phyloP scores from a whole-genome alignment of 169 alveolate genomes.

The Cryptosporidium ryanae region DNA sequence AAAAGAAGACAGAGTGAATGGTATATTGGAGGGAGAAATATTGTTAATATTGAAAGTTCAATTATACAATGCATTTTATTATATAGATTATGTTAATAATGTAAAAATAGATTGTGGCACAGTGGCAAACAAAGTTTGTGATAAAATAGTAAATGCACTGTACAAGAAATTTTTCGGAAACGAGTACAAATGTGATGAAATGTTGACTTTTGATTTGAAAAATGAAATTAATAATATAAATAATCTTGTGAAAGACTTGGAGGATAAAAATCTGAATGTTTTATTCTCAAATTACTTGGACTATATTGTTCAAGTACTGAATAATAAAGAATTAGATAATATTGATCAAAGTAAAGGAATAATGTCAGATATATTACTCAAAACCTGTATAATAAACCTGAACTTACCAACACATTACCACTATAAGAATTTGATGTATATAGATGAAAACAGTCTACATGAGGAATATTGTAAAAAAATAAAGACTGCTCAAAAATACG shows the following conservation, averaged over 20 bases:
- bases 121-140: background rate
- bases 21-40: background rate
- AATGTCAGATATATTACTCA: background rate
- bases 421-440: slow-evolving; percentile 38
- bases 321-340: background rate
- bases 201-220: background rate
- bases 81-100: slow-evolving; percentile 11
- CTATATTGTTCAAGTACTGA: background rate
- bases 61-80: slow-evolving; percentile 7
- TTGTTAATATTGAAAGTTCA: background rate
- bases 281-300: background rate
- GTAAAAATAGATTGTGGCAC: too few relatives aligned
- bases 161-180: background rate
- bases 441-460: slow-evolving; percentile 16
- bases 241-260: background rate
- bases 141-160: background rate
- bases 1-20: slow-evolving; percentile 38
- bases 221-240: background rate
- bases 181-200: too few relatives aligned
- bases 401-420: slow-evolving; percentile 31
- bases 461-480: background rate
- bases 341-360: background rate
- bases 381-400: slow-evolving; percentile 12
- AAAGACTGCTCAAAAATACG: background rate
- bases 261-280: background rate